Base-by-base conservation (phyloP, 305 asterid species). In the Solanum hybrid region DNA sequence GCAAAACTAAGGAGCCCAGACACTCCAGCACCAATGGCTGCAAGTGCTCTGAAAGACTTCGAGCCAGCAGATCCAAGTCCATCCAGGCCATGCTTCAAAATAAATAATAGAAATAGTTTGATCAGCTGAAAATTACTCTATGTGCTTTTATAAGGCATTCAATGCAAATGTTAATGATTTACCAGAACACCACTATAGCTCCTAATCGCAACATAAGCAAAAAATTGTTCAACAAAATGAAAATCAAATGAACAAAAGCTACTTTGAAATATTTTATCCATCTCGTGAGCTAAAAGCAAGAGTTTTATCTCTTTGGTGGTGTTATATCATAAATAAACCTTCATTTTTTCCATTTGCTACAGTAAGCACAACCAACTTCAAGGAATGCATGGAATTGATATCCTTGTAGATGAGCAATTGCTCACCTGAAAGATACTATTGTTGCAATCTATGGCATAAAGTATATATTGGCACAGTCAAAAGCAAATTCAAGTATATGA, bases 11-110 rank as follows among this genome's bases (percentile, higher is more conserved):
- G 90, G 69, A 96, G 92, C 90, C 99, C 99, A n/a, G 98, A 89
- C 37, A 94, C 95, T 91, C 99, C 97, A 39, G 98, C 97, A 90
- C 99, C 98, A 90, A 95, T 39, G 75, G 95, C 93, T 81, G 97
- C 95, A 79, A 95, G 82, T 92, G 97, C 92, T 93, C 95, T 94
- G 84, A 94, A 91, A 61, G 98, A 94, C 88, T 94, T 94, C 79
- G 83, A 76, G 90, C 97, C 86, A 87, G 94, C 89, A 89, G 97
- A 93, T 89, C 91, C 94, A 90, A 85, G 88, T 76, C 93, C 93
- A 89, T 92, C 96, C 79, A 90, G 94, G 88, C 93, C 95, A 83
- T 92, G 93, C 95, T 93, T 94, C 87, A 82, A 42, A 40, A 82
- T 40, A 82, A 28, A 82, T 42, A 82, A 82, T 82, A 82, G 37